phyloP scores from a whole-genome alignment of 2,329 filamentous ascomycete genomes.

The Trichoderma aggressivum region DNA sequence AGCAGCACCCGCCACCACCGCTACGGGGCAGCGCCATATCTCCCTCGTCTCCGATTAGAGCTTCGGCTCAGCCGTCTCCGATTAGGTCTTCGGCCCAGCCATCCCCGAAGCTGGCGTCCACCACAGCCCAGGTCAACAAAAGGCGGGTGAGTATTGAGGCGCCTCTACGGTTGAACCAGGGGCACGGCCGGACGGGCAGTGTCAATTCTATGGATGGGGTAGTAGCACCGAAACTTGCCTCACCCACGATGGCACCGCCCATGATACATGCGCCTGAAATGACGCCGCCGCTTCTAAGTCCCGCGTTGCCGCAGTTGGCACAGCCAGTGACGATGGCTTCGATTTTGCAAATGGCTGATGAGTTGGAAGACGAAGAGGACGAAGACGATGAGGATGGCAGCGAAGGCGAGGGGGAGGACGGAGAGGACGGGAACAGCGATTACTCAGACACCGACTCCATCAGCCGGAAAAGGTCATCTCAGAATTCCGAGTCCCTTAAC shows the following conservation, averaged over 20 bases:
- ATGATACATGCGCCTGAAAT: conserved; percentile 38
- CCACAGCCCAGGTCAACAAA: conserved; percentile 30
- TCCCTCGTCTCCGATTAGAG: conserved; percentile 29
- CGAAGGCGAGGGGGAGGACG: conserved; percentile 13
- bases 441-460: conserved; percentile 41
- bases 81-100: conserved; percentile 35
- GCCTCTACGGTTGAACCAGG: conserved; percentile 33
- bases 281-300: conserved; percentile 23
- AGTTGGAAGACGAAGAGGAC: conserved; percentile 38
- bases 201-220: conserved; percentile 36
- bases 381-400: conserved; percentile 24
- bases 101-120: conserved; percentile 36
- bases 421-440: conserved; percentile 32
- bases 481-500: conserved; percentile 58
- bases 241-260: conserved; percentile 33
- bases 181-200: conserved; percentile 43
- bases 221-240: conserved; percentile 33
- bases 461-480: conserved; percentile 57
- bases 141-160: conserved; percentile 44
- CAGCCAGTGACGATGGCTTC: conserved; percentile 49
- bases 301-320: conserved; percentile 32
- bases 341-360: conserved; percentile 54
- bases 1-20: conserved; percentile 20
- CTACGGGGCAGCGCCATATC: conserved; percentile 23
- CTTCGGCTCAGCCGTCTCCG: conserved; percentile 19